Base-by-base conservation (phyloP, 2,329 filamentous ascomycete species). In the Xylaria multiplex region DNA sequence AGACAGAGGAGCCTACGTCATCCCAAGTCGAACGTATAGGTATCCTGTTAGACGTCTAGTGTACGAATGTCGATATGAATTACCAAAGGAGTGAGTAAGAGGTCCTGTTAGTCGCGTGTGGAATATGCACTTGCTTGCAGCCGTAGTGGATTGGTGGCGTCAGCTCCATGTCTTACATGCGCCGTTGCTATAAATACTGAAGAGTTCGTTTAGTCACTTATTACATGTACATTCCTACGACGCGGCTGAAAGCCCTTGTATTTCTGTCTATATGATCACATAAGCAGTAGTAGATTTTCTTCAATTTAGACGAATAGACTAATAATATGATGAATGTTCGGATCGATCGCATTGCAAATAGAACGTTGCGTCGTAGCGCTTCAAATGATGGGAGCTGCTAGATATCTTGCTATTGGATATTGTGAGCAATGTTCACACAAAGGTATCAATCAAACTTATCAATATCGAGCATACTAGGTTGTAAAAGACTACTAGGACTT, bases 101-200 rank as follows among this genome's bases (percentile, higher is more conserved):
- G 37, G 37, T 13, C 3, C 13, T 14, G 37, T 14, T 5, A 40
- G 37, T 14, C 11, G 13, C 37, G 37, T 14, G 37, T 40, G 11
- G 37, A 13, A 40, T 14, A 14, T 40, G 37, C 9, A 14, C 37
- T 40, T 37, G 9, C 6, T 35, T 8, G 37, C 37, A 14, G 11
- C 13, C 14, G 4, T 40, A 13, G 37, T 40, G 37, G 37, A 40
- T 40, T 40, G 11, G 37, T 40, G 27, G 45, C 27, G 48, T 50
- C 13, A 50, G 48, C 14, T 50, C 48, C 2, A 50, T 30, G 22
- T 55, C 53, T 61, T 65, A 61, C 57, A 46, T 42, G 53, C 52
- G 19, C 22, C 32, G 40, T 40, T 46, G 37, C 53, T 55, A 65
- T 57, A 57, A 61, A 61, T 61, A 65, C 40, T 14, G 40, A 35